Evolutionary conservation across 176 grass and related monocot genomes (phyloP).

Genomic region (Alopecurus myosuroides): DNA sequence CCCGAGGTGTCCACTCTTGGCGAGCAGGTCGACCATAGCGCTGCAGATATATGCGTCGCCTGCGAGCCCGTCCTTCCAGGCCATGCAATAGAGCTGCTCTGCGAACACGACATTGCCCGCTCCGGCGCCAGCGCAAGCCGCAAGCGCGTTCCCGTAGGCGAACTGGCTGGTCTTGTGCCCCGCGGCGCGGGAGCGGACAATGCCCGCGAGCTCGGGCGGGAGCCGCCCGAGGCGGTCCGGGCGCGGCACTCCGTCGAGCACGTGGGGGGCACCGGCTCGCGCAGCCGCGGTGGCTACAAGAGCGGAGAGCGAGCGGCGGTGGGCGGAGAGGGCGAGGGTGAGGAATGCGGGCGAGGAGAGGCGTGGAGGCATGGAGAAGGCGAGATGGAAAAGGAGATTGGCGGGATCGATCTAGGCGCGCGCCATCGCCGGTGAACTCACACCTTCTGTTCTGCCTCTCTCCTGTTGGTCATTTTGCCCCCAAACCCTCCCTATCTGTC

Average conservation of each 20-base stretch:
- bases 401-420: not conserved
- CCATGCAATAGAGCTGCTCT: slow-evolving; percentile 44
- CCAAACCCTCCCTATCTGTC: too few species aligned
- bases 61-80: slow-evolving; percentile 49
- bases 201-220: slow-evolving; percentile 15
- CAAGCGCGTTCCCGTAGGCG: slow-evolving; percentile 39
- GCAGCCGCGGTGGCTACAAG: not conserved
- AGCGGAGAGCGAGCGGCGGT: not conserved
- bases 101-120: slow-evolving; percentile 15
- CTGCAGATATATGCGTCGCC: slow-evolving; percentile 48
- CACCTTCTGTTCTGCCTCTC: not conserved
- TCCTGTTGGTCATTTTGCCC: not conserved
- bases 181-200: slow-evolving; percentile 25
- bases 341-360: not conserved
- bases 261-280: not conserved
- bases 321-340: not conserved
- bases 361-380: slow-evolving; percentile 5
- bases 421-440: not conserved
- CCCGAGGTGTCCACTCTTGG: slow-evolving; percentile 31
- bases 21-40: slow-evolving; percentile 47
- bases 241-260: slow-evolving; percentile 54
- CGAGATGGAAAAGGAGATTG: not conserved
- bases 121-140: slow-evolving; percentile 20
- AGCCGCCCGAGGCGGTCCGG: slow-evolving; percentile 14
- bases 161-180: slow-evolving; percentile 26